These are phyloP conservation scores for Trichophyton simii DNA, from an alignment of 2,329 filamentous ascomycete species.

Conservation along the genomic window DNA sequence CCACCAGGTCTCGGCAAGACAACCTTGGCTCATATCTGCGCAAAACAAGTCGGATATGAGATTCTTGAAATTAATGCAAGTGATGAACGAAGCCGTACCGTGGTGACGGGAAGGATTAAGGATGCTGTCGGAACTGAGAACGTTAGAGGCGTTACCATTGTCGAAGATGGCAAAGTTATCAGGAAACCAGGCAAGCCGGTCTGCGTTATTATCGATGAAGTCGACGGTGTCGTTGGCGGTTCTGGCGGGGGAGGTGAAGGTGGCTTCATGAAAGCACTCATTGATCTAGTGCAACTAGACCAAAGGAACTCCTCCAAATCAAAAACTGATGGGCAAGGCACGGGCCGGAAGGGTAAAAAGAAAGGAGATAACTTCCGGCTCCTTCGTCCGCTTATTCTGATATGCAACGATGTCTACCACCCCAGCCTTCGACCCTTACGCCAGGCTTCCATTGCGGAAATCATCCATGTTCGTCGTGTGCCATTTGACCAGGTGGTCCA, in stretches of 20 bases:
- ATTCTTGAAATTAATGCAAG: constrained; percentile 96
- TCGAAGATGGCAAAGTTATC: constrained; percentile 38
- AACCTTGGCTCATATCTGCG: constrained; percentile 89
- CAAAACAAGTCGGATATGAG: constrained; percentile 88
- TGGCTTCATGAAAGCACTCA: constrained; percentile 87
- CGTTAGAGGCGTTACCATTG: constrained; percentile 53
- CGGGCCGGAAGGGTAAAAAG: constrained; percentile 41
- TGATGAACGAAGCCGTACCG: constrained; percentile 78
- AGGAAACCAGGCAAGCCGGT: constrained; percentile 71
- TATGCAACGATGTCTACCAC: constrained; percentile 96
- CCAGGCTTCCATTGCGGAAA: constrained; percentile 73
- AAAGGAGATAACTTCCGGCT: constrained; percentile 80
- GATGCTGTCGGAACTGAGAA: constrained; percentile 91
- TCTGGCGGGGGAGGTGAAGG: constrained; percentile 64
- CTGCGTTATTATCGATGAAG: constrained; percentile 91
- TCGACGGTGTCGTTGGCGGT: constrained; percentile 82
- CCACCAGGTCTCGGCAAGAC: constrained; percentile 93
- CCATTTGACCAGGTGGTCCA: constrained; percentile 72
- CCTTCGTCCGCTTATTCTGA: constrained; percentile 76
- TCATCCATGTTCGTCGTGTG: constrained; percentile 83
- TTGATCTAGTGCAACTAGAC: constrained; percentile 76
- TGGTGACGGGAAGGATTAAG: constrained; percentile 81
- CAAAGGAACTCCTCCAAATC: constrained; percentile 56
- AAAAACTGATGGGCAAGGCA: constrained; percentile 14
- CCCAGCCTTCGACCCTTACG: constrained; percentile 73